Conservation (phyloP, 306 rosid species). For the Rubus parviflorus region DNA sequence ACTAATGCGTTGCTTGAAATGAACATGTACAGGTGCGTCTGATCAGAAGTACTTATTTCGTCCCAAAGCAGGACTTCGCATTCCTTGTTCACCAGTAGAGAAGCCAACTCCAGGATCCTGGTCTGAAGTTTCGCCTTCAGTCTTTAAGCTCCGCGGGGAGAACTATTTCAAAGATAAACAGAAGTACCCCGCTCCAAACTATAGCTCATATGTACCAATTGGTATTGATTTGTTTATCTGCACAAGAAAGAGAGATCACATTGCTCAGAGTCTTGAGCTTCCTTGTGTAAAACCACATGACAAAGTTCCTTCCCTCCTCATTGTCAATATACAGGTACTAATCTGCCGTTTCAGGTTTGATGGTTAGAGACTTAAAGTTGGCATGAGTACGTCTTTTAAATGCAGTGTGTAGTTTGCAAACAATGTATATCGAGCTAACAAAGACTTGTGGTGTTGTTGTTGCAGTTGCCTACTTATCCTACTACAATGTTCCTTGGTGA, state of each 20-base stretch:
- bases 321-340: slow-evolving; percentile 85
- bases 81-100: slow-evolving; percentile 54
- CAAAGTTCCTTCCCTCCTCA: slow-evolving; percentile 65
- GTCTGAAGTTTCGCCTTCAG: slow-evolving; percentile 70
- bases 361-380: background rate
- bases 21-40: slow-evolving; percentile 61
- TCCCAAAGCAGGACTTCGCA: slow-evolving; percentile 59
- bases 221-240: slow-evolving; percentile 76
- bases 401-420: background rate
- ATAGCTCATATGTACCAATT: slow-evolving; percentile 72
- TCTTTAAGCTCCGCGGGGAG: slow-evolving; percentile 78
- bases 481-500: slow-evolving; percentile 76
- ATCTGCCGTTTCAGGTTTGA: background rate
- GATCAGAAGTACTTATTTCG: slow-evolving; percentile 57
- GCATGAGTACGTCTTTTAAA: background rate
- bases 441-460: slow-evolving; percentile 13
- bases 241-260: slow-evolving; percentile 69
- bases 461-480: slow-evolving; percentile 82
- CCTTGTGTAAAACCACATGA: slow-evolving; percentile 53
- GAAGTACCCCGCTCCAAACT: slow-evolving; percentile 61
- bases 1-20: background rate
- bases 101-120: slow-evolving; percentile 56
- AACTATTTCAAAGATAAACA: slow-evolving; percentile 72
- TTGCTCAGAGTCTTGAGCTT: slow-evolving; percentile 86
- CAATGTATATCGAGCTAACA: background rate